Conservation (phyloP, 2,329 filamentous ascomycete genomes). For the Gremmenia infestans region DNA sequence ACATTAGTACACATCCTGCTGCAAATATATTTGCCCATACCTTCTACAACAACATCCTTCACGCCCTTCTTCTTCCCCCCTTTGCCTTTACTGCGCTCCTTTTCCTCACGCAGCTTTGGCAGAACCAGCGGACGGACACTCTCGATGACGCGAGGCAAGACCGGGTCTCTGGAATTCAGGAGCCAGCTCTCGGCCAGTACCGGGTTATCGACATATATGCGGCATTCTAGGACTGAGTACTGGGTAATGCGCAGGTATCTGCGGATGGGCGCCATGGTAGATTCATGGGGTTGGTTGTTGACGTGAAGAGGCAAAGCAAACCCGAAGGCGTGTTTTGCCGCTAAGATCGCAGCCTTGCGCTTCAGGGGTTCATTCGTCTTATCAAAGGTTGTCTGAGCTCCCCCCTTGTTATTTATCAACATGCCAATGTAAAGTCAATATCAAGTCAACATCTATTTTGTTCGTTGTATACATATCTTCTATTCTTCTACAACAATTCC, state of each 20-base stretch:
- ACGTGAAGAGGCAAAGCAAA: background rate
- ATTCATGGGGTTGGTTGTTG: background rate
- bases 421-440: too few species aligned
- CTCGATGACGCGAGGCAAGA: conserved; percentile 78
- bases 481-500: too few species aligned
- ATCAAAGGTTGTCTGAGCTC: too few species aligned
- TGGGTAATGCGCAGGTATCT: conserved; percentile 89
- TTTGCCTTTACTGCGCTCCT: conserved; percentile 51
- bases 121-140: conserved; percentile 80
- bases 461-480: too few species aligned
- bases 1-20: conserved; percentile 13
- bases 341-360: conserved; percentile 10
- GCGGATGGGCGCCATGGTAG: conserved; percentile 75
- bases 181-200: conserved; percentile 79
- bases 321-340: background rate
- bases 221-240: conserved; percentile 91
- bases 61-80: conserved; percentile 66
- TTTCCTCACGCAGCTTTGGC: conserved; percentile 87
- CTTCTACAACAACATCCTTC: conserved; percentile 81
- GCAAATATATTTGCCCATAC: conserved; percentile 38
- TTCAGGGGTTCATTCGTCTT: background rate
- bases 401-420: too few species aligned
- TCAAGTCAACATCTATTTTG: too few species aligned
- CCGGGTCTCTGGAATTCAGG: conserved; percentile 67
- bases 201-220: conserved; percentile 92